Base-by-base conservation (phyloP, 331 rosid genomes). In the Cydonia oblonga region DNA sequence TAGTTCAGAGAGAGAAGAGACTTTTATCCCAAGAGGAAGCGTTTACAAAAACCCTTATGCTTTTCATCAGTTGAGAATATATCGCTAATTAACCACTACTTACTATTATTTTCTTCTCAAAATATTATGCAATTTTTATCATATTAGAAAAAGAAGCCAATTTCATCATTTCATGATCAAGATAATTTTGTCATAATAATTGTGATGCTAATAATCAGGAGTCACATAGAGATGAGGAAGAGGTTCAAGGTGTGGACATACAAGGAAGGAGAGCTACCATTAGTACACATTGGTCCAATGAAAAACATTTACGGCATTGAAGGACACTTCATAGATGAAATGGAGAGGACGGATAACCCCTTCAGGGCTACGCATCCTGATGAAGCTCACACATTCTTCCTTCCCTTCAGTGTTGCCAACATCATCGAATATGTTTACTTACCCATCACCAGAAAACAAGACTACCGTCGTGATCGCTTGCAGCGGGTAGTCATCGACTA, bases 51-150 rank as follows among this genome's bases (percentile, higher is more conserved):
- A 88, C 20, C 66, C 90, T 38, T 14, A 61, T 25, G 86, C 96
- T 73, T 88, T 90, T 83, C 83, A 84, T 75, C 93, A 86, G 96
- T 90, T 32, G 72, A 68, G 35, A n/a, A n/a, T n/a, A n/a, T n/a
- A n/a, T n/a, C n/a, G n/a, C n/a, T n/a, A n/a, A n/a, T n/a, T n/a
- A n/a, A n/a, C n/a, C n/a, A n/a, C n/a, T n/a, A n/a, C n/a, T n/a
- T n/a, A n/a, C n/a, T n/a, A n/a, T n/a, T n/a, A n/a, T n/a, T n/a
- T n/a, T n/a, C n/a, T n/a, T n/a, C n/a, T n/a, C n/a, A n/a, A n/a
- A n/a, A n/a, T n/a, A n/a, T n/a, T n/a, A n/a, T n/a, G n/a, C n/a
- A n/a, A n/a, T n/a, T n/a, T n/a, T n/a, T n/a, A n/a, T n/a, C n/a
- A n/a, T n/a, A n/a, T n/a, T n/a, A n/a, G n/a, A n/a, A n/a, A n/a